Evolutionary conservation across 1,284 basidiomycete species (phyloP).

Genomic region (Cryptococcus depauperatus): DNA sequence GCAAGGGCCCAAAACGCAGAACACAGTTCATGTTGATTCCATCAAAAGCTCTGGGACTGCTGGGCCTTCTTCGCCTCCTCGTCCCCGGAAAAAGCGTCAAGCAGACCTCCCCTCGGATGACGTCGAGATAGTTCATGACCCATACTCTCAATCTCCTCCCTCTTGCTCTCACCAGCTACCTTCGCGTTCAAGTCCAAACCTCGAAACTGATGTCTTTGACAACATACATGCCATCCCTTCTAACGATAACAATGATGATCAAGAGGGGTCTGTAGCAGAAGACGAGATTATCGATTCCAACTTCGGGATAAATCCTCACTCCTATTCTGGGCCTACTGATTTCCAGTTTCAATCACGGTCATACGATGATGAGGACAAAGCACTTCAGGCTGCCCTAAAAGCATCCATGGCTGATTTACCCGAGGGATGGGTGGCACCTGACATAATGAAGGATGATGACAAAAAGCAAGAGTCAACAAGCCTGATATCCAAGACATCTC

Average conservation of each 20-base stretch:
- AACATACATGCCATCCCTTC: slow-evolving; percentile 15
- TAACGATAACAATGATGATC: slow-evolving; percentile 12
- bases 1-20: slow-evolving; percentile 11
- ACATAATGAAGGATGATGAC: not conserved
- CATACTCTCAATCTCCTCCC: slow-evolving; percentile 7
- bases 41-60: not conserved
- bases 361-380: slow-evolving; percentile 79
- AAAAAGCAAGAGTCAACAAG: not conserved
- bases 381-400: slow-evolving; percentile 72
- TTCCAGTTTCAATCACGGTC: slow-evolving; percentile 35
- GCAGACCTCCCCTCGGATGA: slow-evolving; percentile 14
- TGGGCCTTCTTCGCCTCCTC: slow-evolving; percentile 11
- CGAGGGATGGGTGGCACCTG: slow-evolving; percentile 46
- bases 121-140: slow-evolving; percentile 2
- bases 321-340: slow-evolving; percentile 28
- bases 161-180: slow-evolving; percentile 13
- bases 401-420: slow-evolving; percentile 68
- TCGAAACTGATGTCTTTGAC: slow-evolving; percentile 10
- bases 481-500: too few species aligned
- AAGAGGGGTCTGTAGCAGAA: slow-evolving; percentile 3
- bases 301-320: too few species aligned
- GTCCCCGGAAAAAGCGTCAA: slow-evolving; percentile 15
- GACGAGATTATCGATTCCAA: too few species aligned
- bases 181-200: slow-evolving; percentile 6
- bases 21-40: not conserved